phyloP scores from a whole-genome alignment of 768 basidiomycete species.

The Hericium coralloides region DNA sequence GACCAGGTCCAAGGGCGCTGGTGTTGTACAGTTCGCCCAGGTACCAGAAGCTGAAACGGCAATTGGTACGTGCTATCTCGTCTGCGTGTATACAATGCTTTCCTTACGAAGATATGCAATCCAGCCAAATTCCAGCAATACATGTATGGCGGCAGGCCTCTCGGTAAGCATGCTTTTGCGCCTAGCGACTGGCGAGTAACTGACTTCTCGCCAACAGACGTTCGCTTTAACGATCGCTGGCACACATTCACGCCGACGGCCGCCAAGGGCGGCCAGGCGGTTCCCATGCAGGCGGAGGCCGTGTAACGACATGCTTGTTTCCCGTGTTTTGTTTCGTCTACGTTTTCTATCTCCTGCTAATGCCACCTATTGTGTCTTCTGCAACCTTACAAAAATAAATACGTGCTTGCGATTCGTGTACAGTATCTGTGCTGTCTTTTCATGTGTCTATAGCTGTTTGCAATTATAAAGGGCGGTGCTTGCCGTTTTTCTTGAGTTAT shows the following conservation, averaged over 20 bases:
- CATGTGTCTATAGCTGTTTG: background rate
- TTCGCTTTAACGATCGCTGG: constrained; percentile 93
- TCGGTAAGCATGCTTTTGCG: constrained; percentile 40
- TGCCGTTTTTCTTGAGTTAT: background rate
- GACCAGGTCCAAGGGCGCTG: constrained; percentile 86
- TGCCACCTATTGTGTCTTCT: background rate
- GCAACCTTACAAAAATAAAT: background rate
- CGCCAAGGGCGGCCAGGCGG: constrained; percentile 77
- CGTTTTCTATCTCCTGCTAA: background rate
- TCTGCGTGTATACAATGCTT: background rate
- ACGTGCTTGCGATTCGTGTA: background rate
- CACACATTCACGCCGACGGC: constrained; percentile 87
- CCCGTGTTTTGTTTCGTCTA: background rate
- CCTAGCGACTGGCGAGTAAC: background rate
- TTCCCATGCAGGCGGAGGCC: constrained; percentile 53
- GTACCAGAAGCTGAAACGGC: constrained; percentile 89
- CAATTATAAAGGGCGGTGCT: background rate
- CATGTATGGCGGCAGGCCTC: constrained; percentile 86
- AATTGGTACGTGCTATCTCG: constrained; percentile 46
- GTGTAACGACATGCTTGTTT: constrained; percentile 5
- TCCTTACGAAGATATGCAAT: constrained; percentile 1
- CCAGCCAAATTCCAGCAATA: constrained; percentile 91
- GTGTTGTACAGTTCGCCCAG: constrained; percentile 91
- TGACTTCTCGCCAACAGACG: constrained; percentile 40
- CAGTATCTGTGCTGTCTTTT: background rate